Base-by-base conservation (phyloP, 2,329 filamentous ascomycete species). In the Dothistroma septosporum region DNA sequence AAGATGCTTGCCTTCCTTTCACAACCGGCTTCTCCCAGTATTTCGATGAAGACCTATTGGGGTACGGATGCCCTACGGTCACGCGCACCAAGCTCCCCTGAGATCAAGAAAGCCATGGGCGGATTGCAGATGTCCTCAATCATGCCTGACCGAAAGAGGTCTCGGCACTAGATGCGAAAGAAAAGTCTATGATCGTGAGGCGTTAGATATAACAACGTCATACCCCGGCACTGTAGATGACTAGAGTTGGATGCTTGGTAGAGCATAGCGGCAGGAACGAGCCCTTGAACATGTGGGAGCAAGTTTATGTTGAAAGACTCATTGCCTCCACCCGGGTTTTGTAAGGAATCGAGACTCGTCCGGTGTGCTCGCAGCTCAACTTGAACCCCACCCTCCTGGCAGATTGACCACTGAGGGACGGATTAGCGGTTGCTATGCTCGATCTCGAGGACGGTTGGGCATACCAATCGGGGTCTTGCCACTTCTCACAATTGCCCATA, bases 401-500 rank as follows among this genome's bases (percentile, higher is more conserved):
- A 66, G 54, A 58, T 66, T 66, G 5, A 64, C 62, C 8, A 66
- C 65, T 24, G 65, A 28, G 24, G 61, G 11, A 60, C 60, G 12
- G 58, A 58, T 53, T 61, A 60, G 7, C 64, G 60, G 55, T 56
- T 59, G n/a, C 12, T 2, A 28, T 28, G 22, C 14, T 53, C 4
- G 4, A 21, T 12, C n/a, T 21, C n/a, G 16, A 53, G 10, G 12
- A 32, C 16, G 19, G 5, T 7, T n/a, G 32, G 3, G 11, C 22
- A 53, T n/a, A 24, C 19, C 31, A 4, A 28, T 53, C 2, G 28
- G 28, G 11, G 50, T 12, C 16, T 35, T 53, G 0, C 87, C 87
- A 65, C 82, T 85, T 22, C 87, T 80, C 5, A 85, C 84, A 49
- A 90, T 81, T 11, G 89, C 81, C 85, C 87, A 89, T 41, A 85